Conservation (phyloP, 768 basidiomycete genomes). For the Boletus rufocinnamomeus region DNA sequence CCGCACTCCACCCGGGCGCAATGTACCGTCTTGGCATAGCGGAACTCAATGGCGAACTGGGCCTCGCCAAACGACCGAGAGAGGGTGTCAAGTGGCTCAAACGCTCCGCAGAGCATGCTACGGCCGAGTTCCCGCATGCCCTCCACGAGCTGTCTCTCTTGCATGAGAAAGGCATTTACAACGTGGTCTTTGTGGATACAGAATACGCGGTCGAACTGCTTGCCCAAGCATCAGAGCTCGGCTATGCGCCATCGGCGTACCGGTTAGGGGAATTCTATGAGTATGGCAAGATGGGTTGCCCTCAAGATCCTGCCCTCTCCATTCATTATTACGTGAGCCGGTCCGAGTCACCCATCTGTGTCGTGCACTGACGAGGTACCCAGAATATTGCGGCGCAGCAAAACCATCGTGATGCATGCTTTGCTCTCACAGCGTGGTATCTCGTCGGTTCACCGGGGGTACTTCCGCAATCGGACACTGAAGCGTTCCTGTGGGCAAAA, state of each 20-base stretch:
- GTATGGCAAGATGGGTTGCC: constrained; percentile 98
- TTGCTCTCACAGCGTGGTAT: constrained; percentile 98
- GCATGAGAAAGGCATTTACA: constrained; percentile 97
- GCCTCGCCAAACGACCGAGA: constrained; percentile 81
- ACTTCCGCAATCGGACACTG: constrained; percentile 96
- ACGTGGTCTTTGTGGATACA: constrained; percentile 94
- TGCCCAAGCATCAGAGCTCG: constrained; percentile 93
- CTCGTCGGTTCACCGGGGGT: constrained; percentile 98
- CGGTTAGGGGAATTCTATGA: constrained; percentile 98
- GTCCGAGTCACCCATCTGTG: neutral
- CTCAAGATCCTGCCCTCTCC: constrained; percentile 93
- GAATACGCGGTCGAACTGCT: constrained; percentile 94
- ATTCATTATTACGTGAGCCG: constrained; percentile 96
- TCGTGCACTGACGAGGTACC: constrained; percentile 16
- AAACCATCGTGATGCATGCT: constrained; percentile 95
- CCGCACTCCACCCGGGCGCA: constrained; percentile 88
- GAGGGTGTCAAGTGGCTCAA: constrained; percentile 99
- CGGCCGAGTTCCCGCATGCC: constrained; percentile 95
- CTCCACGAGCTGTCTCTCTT: constrained; percentile 91
- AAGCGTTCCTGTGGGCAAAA: constrained; percentile 97
- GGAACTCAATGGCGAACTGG: constrained; percentile 94
- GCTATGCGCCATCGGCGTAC: constrained; percentile 95
- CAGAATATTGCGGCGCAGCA: constrained; percentile 99
- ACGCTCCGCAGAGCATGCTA: constrained; percentile 91
- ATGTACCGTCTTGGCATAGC: constrained; percentile 97